Conservation (phyloP, 257 asterid species). For the Petunia secreta region DNA sequence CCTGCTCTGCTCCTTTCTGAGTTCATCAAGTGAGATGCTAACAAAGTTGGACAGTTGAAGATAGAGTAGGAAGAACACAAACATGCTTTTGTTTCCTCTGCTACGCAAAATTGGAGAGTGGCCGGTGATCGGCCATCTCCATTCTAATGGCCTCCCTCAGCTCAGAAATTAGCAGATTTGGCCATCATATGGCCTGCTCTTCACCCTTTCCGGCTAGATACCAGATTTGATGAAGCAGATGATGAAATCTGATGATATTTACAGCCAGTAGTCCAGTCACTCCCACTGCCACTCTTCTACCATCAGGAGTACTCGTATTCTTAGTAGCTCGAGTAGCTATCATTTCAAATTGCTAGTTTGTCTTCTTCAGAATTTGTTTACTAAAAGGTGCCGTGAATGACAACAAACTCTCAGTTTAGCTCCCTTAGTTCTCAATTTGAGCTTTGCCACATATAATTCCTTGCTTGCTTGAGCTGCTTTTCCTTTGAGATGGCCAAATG, state of each 20-base stretch:
- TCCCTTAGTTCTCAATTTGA: too few species aligned
- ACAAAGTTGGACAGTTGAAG: not conserved
- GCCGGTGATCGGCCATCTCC: constrained; percentile 11
- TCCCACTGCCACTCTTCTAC: not conserved
- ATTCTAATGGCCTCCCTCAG: not conserved
- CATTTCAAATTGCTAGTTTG: too few species aligned
- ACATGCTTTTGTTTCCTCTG: not conserved
- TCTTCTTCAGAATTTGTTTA: too few species aligned
- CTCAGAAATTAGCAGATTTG: not conserved
- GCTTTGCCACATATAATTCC: too few species aligned
- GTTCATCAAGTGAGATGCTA: not conserved
- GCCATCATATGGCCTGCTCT: not conserved
- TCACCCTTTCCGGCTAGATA: constrained; percentile 2
- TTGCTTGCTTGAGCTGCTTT: too few species aligned
- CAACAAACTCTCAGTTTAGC: too few species aligned
- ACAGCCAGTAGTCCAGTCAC: not conserved
- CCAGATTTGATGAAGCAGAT: not conserved
- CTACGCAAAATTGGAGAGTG: not conserved
- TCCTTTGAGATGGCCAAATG: too few species aligned
- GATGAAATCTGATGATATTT: not conserved
- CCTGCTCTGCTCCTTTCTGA: not conserved
- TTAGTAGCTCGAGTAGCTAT: too few species aligned
- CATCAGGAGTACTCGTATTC: too few species aligned
- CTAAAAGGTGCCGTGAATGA: too few species aligned
- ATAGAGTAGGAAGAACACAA: not conserved